Evolutionary conservation across 1,284 basidiomycete species (phyloP), one percentile per base, ranked within the genome.

Genomic region (Phaffia rhodozyma): DNA sequence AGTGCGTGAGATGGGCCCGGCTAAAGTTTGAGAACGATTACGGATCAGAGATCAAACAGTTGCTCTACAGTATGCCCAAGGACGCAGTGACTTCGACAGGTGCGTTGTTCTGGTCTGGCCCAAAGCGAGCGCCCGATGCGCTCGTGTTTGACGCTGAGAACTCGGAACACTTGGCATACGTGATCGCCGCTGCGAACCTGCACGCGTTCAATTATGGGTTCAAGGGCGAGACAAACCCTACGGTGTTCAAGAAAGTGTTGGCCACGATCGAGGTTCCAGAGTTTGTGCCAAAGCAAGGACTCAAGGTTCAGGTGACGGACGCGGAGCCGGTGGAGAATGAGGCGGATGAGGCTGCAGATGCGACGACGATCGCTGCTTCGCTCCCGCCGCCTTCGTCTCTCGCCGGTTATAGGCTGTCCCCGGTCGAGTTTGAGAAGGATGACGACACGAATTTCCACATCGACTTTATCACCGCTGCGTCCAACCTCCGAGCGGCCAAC

Each of bases 391-490:
- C 91, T 2, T 88, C 90, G 4, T 89, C 90, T 23, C 78, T 99
- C 55, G 91, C 89, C 49, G 96, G 96, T 38, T 97, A 94, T 79
- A 87, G 94, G 66, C 82, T 99, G 64, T 87, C 82, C 65, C 91
- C 96, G 4, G 91, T 94, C 62, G 93, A 97, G 73, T 98, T 99
- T 72, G 96, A 99, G 80, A 99, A 99, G 79, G 96, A 99, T 75
- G 94, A 98, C 72, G 96, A 99, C 75, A 84, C 85, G 52, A 99
- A 99, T 78, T 84, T 90, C 78, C 96, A 99, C 78, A 97, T 99
- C 74, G 96, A 97, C 78, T 98, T 98, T 76, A 97, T 99, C 78
- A 97, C 93, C 48, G 89, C 96, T 6, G 89, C 96, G 3, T 97
- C 94, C 59, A 99, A 99, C 79, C 81, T 98, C 67, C 89, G 96